Percentiles rank a stretch among this genome's conserved stretches.
Conservation (phyloP, 192 early-diverging fungal genomes). For the Mortierella antarctica region DNA sequence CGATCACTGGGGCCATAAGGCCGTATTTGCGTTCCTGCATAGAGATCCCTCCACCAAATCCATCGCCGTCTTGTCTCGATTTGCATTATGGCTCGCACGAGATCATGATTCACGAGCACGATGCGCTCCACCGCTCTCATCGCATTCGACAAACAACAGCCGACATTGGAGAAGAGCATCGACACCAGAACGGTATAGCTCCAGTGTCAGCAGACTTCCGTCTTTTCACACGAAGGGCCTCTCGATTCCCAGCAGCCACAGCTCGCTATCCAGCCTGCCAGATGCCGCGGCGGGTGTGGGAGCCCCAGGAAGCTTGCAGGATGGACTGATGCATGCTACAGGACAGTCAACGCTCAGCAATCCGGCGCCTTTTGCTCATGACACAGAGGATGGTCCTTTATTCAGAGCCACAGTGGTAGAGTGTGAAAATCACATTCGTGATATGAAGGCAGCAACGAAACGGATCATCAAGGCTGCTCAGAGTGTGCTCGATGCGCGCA, state of each 20-base stretch:
- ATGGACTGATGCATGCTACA: background rate
- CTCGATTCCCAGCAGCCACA: constrained; percentile 20
- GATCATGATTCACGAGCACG: constrained; percentile 1
- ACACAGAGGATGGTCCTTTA: constrained; percentile 73
- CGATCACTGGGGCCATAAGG: constrained; percentile 11
- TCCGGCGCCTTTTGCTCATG: constrained; percentile 24
- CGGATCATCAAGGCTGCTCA: constrained; percentile 66
- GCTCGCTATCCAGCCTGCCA: constrained; percentile 29
- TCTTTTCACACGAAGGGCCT: constrained; percentile 14
- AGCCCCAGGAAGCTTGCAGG: background rate
- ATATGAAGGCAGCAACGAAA: constrained; percentile 67
- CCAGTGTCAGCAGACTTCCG: constrained; percentile 3
- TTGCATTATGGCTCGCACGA: constrained; percentile 33
- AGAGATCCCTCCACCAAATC: constrained; percentile 8
- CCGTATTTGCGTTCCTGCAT: constrained; percentile 37
- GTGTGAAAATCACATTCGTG: constrained; percentile 68
- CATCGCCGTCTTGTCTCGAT: constrained; percentile 19
- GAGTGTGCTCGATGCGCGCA: constrained; percentile 57
- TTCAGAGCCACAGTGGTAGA: constrained; percentile 68
- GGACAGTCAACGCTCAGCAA: background rate
- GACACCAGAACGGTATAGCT: constrained; percentile 20
- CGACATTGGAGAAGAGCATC: constrained; percentile 44
- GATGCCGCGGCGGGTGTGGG: constrained; percentile 7
- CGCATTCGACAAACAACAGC: background rate
- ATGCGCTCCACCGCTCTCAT: background rate